Evolutionary conservation across 495 filamentous ascomycete genomes (phyloP).

Genomic region (Halenospora varia): DNA sequence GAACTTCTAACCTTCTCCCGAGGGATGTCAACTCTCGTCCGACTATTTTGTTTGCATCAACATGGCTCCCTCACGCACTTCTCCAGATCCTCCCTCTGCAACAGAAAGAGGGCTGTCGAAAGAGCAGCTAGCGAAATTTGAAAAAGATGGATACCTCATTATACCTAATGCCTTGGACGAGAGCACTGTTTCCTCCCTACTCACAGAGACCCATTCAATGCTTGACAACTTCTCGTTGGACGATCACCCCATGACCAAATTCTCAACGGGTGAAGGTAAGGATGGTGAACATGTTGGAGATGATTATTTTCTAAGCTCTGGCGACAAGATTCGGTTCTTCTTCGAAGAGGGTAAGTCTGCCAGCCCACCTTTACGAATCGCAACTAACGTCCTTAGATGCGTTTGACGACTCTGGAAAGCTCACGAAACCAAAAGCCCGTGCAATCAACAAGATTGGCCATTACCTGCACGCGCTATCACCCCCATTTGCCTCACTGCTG

Average conservation of each 20-base stretch:
- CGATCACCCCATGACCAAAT: slow-evolving; percentile 86
- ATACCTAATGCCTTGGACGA: slow-evolving; percentile 72
- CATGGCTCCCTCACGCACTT: not conserved
- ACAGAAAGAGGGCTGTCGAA: slow-evolving; percentile 48
- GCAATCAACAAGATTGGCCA: slow-evolving; percentile 98
- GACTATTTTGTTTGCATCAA: not conserved
- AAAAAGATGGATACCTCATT: slow-evolving; percentile 84
- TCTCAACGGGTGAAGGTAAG: slow-evolving; percentile 72
- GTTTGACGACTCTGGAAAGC: slow-evolving; percentile 52
- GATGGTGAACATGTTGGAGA: slow-evolving; percentile 78
- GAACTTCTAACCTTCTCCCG: not conserved
- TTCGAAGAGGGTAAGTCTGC: slow-evolving; percentile 69
- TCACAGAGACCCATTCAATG: slow-evolving; percentile 67
- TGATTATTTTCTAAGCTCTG: slow-evolving; percentile 85
- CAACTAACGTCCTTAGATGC: slow-evolving; percentile 44
- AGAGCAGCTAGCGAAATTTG: slow-evolving; percentile 67
- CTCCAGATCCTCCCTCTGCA: not conserved
- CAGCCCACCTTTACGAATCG: not conserved
- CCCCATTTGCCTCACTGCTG: slow-evolving; percentile 62
- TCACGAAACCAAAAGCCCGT: slow-evolving; percentile 70
- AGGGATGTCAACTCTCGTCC: not conserved
- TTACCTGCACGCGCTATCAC: slow-evolving; percentile 71
- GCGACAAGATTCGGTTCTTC: slow-evolving; percentile 94
- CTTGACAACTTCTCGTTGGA: slow-evolving; percentile 71
- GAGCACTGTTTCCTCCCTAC: slow-evolving; percentile 59